Conservation (phyloP, 2,329 filamentous ascomycete species). For the Colletotrichum sp. region DNA sequence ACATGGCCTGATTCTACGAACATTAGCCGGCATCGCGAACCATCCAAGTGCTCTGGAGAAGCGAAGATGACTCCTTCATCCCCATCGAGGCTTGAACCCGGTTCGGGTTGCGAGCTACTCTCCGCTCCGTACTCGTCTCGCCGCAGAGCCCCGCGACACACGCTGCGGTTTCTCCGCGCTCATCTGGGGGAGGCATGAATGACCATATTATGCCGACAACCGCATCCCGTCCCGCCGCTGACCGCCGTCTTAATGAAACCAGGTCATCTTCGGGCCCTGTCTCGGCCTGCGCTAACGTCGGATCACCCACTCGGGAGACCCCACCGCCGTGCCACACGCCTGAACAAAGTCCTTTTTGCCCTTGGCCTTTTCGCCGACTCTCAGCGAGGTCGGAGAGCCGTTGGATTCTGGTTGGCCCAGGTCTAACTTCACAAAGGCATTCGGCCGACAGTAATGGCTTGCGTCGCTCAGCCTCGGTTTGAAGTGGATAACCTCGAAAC, state of each 20-base stretch:
- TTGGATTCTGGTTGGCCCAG: background rate
- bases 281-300: slow-evolving; percentile 1
- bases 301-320: background rate
- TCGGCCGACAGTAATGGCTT: background rate
- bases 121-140: background rate
- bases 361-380: background rate
- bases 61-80: background rate
- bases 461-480: slow-evolving; percentile 7
- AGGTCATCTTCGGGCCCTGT: background rate
- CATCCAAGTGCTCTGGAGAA: background rate
- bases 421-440: background rate
- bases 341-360: background rate
- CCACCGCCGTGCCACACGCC: background rate
- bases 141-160: background rate
- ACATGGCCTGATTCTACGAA: background rate
- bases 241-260: background rate
- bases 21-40: background rate
- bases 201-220: background rate
- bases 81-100: background rate
- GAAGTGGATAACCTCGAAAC: background rate
- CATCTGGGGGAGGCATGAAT: background rate
- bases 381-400: slow-evolving; percentile 9
- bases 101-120: background rate
- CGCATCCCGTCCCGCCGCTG: background rate
- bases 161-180: background rate